Base-by-base conservation (phyloP, 2,329 filamentous ascomycete genomes). In the Parascedosporium putredinis region DNA sequence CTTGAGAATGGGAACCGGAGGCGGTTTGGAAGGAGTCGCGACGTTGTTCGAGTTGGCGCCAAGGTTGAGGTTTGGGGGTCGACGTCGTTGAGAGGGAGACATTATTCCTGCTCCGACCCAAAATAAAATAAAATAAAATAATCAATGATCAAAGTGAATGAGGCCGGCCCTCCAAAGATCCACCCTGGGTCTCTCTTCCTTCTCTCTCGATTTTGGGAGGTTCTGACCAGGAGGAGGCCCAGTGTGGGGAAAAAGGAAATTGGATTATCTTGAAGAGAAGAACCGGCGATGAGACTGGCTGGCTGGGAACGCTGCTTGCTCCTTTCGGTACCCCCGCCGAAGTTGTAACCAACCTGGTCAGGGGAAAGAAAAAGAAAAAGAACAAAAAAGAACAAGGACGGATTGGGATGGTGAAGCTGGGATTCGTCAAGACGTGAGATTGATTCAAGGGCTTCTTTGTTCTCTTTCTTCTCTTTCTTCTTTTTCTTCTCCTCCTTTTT, bases 11-110 rank as follows among this genome's bases (percentile, higher is more conserved):
- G 47, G 47, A 40, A 45, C 34, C 36, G 46, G 46, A 20, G 27
- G 20, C 25, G 36, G 47, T 31, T 29, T 42, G 14, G 38, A 12
- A 5, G 38, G 8, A 2, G 12, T 45, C 24, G 46, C 4, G 2
- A 34, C 38, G 24, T 38, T 29, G 20, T 25, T 27, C 18, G 52
- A 52, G 7, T 50, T 53, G 18, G 47, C 53, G 52, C 56, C 50
- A 47, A 57, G 53, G 48, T 55, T 53, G 43, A 57, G 56, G 20
- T 57, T 52, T 25, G 55, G 54, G 29, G 54, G 55, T 14, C 53
- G 55, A 23, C 55, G 56, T 38, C 50, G 54, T 12, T 49, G 52
- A 45, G 52, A 50, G 22, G 51, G 48, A 25, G 49, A 27, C 46
- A 51, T 51, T 24, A 25, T 31, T 31, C 27, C 7, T 31, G n/a